Percentiles rank a stretch among this genome's conserved stretches.
Conservation (phyloP, 768 basidiomycete species). For the Boletus rubropictus region DNA sequence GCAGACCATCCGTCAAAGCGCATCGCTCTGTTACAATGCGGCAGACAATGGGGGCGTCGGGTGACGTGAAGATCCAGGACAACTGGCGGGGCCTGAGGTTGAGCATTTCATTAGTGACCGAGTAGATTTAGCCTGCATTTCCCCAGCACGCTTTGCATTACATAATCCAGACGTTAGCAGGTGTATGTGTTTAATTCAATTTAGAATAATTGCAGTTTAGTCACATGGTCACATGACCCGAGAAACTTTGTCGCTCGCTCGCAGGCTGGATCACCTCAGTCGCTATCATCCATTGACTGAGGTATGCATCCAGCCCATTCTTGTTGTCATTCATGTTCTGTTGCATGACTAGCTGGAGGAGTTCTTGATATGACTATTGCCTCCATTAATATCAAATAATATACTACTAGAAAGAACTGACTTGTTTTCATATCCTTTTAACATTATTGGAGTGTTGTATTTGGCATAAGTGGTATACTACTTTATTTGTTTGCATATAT, state of each 20-base stretch:
- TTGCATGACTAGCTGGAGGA: slow-evolving; percentile 22
- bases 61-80: not conserved
- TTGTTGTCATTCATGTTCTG: too few relatives aligned
- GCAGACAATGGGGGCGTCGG: not conserved
- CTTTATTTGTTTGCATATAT: slow-evolving; percentile 14
- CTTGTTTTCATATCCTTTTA: slow-evolving; percentile 17
- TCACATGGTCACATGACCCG: too few relatives aligned
- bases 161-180: too few relatives aligned
- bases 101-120: not conserved
- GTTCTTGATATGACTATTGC: slow-evolving; percentile 15
- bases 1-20: slow-evolving; percentile 9
- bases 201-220: too few relatives aligned
- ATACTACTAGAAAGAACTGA: slow-evolving; percentile 15
- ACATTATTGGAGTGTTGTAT: slow-evolving; percentile 23
- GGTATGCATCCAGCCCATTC: too few relatives aligned
- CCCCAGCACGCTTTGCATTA: too few relatives aligned
- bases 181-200: too few relatives aligned
- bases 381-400: slow-evolving; percentile 13
- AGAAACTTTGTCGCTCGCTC: too few relatives aligned
- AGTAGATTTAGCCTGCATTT: slow-evolving; percentile 2
- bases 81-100: not conserved
- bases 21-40: not conserved
- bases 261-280: too few relatives aligned
- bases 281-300: too few relatives aligned
- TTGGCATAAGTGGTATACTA: not conserved